These are phyloP conservation scores for Colletotrichum falcatum DNA, from an alignment of 2,329 filamentous ascomycete species.

Conservation along the genomic window DNA sequence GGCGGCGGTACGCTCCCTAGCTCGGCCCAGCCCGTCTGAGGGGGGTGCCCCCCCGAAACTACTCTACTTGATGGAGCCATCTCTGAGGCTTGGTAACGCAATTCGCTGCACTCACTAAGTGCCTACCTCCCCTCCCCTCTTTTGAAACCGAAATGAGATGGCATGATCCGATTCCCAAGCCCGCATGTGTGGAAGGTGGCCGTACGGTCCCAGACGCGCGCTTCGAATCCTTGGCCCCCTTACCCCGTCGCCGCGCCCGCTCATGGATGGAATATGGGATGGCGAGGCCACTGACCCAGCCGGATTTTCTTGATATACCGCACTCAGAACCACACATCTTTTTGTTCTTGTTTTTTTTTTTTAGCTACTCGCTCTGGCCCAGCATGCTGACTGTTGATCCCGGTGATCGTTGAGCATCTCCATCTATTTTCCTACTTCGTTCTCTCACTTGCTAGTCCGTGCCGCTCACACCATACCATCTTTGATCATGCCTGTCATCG, in stretches of 20 bases:
- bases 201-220: constrained; percentile 32
- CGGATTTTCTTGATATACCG: constrained; percentile 12
- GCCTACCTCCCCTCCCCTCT: neutral
- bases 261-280: neutral
- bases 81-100: constrained; percentile 1
- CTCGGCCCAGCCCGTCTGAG: constrained; percentile 30
- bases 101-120: constrained; percentile 11
- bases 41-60: constrained; percentile 20
- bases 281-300: neutral
- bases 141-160: constrained; percentile 39
- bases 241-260: neutral
- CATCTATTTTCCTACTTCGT: constrained; percentile 2
- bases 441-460: neutral
- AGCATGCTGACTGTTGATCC: constrained; percentile 21
- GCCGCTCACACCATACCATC: neutral
- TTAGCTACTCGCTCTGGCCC: neutral
- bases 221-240: constrained; percentile 19
- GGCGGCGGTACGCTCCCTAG: neutral
- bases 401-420: constrained; percentile 24
- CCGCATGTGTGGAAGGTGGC: constrained; percentile 17
- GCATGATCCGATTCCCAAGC: constrained; percentile 40
- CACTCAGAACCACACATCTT: neutral
- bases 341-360: neutral
- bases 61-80: constrained; percentile 24
- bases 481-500: constrained; percentile 31